Evolutionary conservation across 371 early-diverging fungal species (phyloP), one percentile per base, ranked within the genome.

Genomic region (Lichtheimia ramosa): DNA sequence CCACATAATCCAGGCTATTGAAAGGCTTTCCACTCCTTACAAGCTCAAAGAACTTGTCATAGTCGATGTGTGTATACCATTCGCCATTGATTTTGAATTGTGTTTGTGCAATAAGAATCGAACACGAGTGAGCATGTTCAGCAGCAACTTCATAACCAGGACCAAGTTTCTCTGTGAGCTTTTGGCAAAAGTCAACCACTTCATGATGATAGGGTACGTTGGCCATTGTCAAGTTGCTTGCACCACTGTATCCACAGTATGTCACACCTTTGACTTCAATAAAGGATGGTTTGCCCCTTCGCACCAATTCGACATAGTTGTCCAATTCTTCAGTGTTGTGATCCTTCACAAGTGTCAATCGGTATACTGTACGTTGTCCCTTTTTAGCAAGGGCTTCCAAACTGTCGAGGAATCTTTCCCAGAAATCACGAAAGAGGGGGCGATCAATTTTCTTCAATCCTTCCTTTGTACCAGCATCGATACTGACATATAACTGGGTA

Each of bases 61-160:
- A 92, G 68, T 92, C 91, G 58, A 92, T 92, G 76, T 89, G 89
- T 1, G 93, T 92, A 56, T 85, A 69, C 93, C 93, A 92, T 58
- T 74, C 81, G 56, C 86, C 86, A 48, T 89, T 75, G 53, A 85
- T 82, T 73, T 85, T 85, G 74, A 87, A 92, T 51, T 81, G 74
- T 28, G 79, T 83, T 48, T 84, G 75, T 5, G 91, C 88, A 55
- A 92, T 85, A 49, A 92, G 71, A 50, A 92, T 82, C 6, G 86
- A 88, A 64, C 88, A 88, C 3, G 89, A 86, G 59, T 92, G 92
- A 12, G 85, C 86, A 64, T 92, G 92, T 56, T 89, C 91, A 24
- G 84, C 84, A 4, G 91, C 83, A 56, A 92, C 81, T 57, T 86
- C 91, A 62, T 92, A 92, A 15, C 84, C 85, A 16, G 73, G 80